A percentile compares a stretch with the other conserved stretches of the same genome.
These are phyloP conservation scores for Aspergillus costaricaensis DNA, from an alignment of 2,329 filamentous ascomycete species.

Conservation along the genomic window DNA sequence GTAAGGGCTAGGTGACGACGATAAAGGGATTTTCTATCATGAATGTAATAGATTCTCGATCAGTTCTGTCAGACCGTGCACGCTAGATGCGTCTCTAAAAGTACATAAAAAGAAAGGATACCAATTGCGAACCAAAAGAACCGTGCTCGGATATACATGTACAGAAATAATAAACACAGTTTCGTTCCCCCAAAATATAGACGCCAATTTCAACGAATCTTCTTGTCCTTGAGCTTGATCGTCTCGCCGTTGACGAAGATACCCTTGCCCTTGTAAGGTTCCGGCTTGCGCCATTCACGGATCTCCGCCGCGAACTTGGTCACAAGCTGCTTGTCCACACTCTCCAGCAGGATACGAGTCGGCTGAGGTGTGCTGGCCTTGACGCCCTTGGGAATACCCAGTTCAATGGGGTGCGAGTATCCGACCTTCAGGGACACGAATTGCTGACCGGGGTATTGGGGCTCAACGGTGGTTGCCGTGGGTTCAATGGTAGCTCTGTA, in stretches of 20 bases:
- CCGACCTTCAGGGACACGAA: conserved; percentile 94
- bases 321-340: conserved; percentile 79
- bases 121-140: conserved; percentile 29
- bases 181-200: conserved; percentile 30
- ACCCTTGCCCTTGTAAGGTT: conserved; percentile 99
- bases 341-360: conserved; percentile 87
- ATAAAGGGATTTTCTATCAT: conserved; percentile 14
- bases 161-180: conserved; percentile 28
- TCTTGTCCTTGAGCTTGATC: conserved; percentile 97
- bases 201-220: conserved; percentile 70
- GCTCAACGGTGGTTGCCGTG: conserved; percentile 64
- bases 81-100: conserved; percentile 36
- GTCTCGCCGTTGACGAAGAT: conserved; percentile 98
- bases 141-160: conserved; percentile 30
- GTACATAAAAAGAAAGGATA: conserved; percentile 36
- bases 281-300: conserved; percentile 82
- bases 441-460: conserved; percentile 77
- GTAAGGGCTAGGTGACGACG: conserved; percentile 35
- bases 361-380: conserved; percentile 86
- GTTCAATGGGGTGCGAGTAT: conserved; percentile 92
- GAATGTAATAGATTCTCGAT: conserved; percentile 12
- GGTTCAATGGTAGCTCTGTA: conserved; percentile 88
- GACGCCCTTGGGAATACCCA: conserved; percentile 78
- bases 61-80: conserved; percentile 22
- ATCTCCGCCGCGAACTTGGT: conserved; percentile 91